Evolutionary conservation across 2,329 filamentous ascomycete species (phyloP), one percentile per base, ranked within the genome.

Genomic region (Cladosporium colombiae): DNA sequence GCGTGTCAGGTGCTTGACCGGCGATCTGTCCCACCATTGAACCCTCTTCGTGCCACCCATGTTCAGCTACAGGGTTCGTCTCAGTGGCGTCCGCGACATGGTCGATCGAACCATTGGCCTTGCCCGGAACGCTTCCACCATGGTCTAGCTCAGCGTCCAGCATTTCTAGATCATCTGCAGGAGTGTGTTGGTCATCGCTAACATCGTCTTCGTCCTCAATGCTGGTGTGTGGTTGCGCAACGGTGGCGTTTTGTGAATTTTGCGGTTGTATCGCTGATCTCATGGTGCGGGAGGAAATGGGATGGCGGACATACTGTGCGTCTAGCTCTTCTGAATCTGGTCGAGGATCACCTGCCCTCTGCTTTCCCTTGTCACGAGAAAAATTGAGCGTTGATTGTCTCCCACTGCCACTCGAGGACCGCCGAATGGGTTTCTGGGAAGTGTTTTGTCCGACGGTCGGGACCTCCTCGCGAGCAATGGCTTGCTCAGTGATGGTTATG

Each of bases 151-250:
- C 50, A 11, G 33, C 56, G 18, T 65, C 56, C 44, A 65, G 31
- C 63, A 65, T 60, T 10, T 52, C 44, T 2, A 65, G 16, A 33
- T 65, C 63, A 23, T 65, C 63, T 21, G 56, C 55, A 13, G 63
- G 44, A 25, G 55, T 65, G 10, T 60, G 55, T 14, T 37, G n/a
- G 40, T 25, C 46, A 27, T 53, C 44, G 14, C 40, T 33, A 23
- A 40, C 31, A 10, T 52, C 21, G 5, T 25, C 44, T 14, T 21
- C 23, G 5, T 27, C 23, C 35, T 46, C n/a, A 31, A 40, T 25
- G 21, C 40, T 46, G 40, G n/a, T 46, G 10, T 46, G 40, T 4
- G n/a, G n/a, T 10, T 21, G 40, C 23, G 40, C n/a, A 46, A 21
- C n/a, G 18, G 40, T 23, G 40, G 40, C 40, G 7, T 11, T 11